Evolutionary conservation across 2,329 filamentous ascomycete species (phyloP), one percentile per base, ranked within the genome.

Genomic region (Calonectria pseudoreteaudii): DNA sequence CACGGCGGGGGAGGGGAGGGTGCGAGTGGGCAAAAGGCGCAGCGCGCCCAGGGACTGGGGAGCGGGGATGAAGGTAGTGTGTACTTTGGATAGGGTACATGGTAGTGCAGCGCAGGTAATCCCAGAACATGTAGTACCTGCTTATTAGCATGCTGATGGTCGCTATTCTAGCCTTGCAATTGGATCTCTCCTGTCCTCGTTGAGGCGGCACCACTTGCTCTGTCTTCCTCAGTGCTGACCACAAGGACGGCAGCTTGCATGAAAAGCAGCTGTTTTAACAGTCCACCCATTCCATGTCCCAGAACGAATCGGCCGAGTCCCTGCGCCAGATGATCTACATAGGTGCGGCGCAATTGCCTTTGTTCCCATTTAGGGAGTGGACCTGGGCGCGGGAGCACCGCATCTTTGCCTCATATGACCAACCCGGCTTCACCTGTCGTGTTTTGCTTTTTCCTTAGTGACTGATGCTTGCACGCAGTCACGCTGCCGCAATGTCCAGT

Each of bases 221-320:
- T 26, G 11, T 38, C 36, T 47, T 52, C 18, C n/a, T 30, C 66
- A 49, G 34, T 26, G 18, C 34, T n/a, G 52, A 30, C 66, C 36
- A n/a, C 68, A 18, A 47, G 10, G 20, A 66, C 60, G 58, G 44
- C 58, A n/a, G 47, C 58, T 28, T 56, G 58, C 68, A 65, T 70
- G 47, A 65, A 30, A 50, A 52, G 68, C 23, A 70, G 49, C 36
- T 56, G 68, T 56, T 65, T 49, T 41, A 38, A 62, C 56, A 65
- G 30, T 49, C 60, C 60, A 38, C 28, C 18, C 50, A 47, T 66
- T 30, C 34, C 56, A n/a, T 53, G 34, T 56, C 36, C 9, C 28
- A 64, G 44, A 65, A 47, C 49, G 68, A 70, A 70, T 44, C n/a
- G 68, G 50, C 58, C 36, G 49, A 66, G 58, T 62, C 50, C 56